Evolutionary conservation across 1,284 basidiomycete species (phyloP).

Genomic region (Tilletia walkeri): DNA sequence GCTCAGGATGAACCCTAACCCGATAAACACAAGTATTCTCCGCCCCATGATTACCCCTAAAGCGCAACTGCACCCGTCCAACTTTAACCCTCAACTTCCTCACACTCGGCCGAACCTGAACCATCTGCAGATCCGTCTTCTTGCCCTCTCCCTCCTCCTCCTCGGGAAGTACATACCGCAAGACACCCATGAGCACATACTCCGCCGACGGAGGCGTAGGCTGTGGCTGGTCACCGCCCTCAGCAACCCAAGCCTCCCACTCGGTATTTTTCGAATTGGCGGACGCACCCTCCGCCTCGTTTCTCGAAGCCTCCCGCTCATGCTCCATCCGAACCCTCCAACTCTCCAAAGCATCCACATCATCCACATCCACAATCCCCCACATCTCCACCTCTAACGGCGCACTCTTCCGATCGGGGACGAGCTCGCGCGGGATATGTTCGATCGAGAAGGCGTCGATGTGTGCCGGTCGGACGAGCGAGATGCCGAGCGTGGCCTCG

Average conservation of each 20-base stretch:
- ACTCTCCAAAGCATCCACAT: background rate
- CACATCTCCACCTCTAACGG: constrained; percentile 4
- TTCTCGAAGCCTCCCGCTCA: background rate
- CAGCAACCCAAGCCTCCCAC: constrained; percentile 19
- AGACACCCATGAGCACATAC: background rate
- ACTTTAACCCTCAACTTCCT: background rate
- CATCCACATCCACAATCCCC: background rate
- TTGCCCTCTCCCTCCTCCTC: background rate
- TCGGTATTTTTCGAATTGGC: constrained; percentile 19
- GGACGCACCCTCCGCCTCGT: constrained; percentile 18
- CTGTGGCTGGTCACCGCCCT: constrained; percentile 13
- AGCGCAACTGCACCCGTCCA: background rate
- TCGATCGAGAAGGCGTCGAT: constrained; percentile 7
- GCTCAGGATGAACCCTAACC: background rate
- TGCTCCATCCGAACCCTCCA: background rate
- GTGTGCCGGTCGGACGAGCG: background rate
- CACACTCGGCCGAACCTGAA: background rate
- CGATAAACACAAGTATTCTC: background rate
- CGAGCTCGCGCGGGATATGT: constrained; percentile 3
- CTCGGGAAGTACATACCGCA: background rate
- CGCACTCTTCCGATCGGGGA: background rate
- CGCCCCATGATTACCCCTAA: background rate
- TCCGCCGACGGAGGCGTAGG: background rate
- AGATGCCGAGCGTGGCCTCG: background rate
- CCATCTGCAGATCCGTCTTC: background rate